Conservation (phyloP, 208 protist genomes). For the Strigomonas culicis region DNA sequence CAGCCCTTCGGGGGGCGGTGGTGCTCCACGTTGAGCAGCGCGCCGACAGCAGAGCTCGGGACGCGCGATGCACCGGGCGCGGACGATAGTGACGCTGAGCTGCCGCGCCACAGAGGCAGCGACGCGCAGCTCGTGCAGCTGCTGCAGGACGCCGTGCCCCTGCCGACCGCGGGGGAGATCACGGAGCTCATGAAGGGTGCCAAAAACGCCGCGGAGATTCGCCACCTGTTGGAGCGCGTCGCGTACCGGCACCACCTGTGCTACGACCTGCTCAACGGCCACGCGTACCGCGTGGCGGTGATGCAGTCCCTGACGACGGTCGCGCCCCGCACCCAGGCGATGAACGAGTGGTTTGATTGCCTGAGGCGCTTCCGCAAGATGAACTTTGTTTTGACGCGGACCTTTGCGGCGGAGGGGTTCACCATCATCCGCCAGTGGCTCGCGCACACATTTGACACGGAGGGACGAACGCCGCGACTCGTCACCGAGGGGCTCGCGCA, state of each 20-base stretch:
- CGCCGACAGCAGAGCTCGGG: neutral
- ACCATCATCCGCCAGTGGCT: constrained; percentile 73
- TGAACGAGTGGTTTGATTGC: constrained; percentile 84
- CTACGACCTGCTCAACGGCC: constrained; percentile 79
- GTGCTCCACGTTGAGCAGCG: neutral
- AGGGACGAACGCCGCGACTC: constrained; percentile 61
- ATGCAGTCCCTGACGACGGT: constrained; percentile 63
- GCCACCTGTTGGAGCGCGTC: constrained; percentile 63
- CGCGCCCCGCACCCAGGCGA: constrained; percentile 39
- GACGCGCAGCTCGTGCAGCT: constrained; percentile 32
- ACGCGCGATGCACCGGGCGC: neutral
- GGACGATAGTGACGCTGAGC: neutral
- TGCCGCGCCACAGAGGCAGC: constrained; percentile 1
- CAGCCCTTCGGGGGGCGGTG: neutral
- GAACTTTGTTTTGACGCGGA: constrained; percentile 76
- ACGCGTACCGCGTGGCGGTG: constrained; percentile 74
- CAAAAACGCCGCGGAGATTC: constrained; percentile 74
- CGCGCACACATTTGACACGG: constrained; percentile 43
- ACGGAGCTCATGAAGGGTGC: constrained; percentile 50
- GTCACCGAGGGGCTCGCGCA: constrained; percentile 65
- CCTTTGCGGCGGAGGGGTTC: constrained; percentile 81
- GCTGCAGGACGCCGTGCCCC: constrained; percentile 43
- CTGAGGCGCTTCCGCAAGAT: constrained; percentile 57
- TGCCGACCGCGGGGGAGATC: constrained; percentile 44
- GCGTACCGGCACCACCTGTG: constrained; percentile 70